These are phyloP conservation scores for Macadamia integrifolia DNA, from an alignment of 164 flowering plant species.

Conservation along the genomic window DNA sequence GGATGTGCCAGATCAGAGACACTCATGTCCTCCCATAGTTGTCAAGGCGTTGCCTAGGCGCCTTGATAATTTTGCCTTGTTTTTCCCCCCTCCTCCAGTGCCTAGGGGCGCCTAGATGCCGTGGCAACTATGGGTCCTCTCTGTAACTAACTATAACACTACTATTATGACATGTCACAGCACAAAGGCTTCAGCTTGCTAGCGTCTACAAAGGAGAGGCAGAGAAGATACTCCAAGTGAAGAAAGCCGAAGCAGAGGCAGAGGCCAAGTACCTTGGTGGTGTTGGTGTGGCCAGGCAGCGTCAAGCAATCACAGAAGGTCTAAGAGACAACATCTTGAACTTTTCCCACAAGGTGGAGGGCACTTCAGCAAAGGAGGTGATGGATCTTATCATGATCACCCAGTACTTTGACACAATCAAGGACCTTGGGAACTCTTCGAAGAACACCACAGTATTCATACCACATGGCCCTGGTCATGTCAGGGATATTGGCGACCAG, in stretches of 20 bases:
- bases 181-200: constrained; percentile 96
- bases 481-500: constrained; percentile 84
- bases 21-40: no score
- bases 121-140: no score
- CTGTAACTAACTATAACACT: neutral
- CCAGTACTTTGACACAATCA: constrained; percentile 95
- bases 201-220: constrained; percentile 97
- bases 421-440: constrained; percentile 90
- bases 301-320: constrained; percentile 98
- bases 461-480: constrained; percentile 98
- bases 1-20: no score
- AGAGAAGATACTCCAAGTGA: constrained; percentile 82
- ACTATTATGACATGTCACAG: constrained; percentile 29
- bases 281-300: constrained; percentile 93
- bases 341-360: constrained; percentile 85
- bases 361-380: constrained; percentile 91
- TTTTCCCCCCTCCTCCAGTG: neutral
- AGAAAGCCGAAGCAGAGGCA: constrained; percentile 95
- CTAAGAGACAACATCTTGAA: constrained; percentile 90
- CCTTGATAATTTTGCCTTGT: no score
- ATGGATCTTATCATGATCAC: constrained; percentile 99
- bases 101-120: no score
- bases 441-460: constrained; percentile 97
- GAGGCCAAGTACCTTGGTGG: constrained; percentile 97
- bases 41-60: no score